Evolutionary conservation across 768 basidiomycete genomes (phyloP).

Genomic region (Lactifluus pinguis): DNA sequence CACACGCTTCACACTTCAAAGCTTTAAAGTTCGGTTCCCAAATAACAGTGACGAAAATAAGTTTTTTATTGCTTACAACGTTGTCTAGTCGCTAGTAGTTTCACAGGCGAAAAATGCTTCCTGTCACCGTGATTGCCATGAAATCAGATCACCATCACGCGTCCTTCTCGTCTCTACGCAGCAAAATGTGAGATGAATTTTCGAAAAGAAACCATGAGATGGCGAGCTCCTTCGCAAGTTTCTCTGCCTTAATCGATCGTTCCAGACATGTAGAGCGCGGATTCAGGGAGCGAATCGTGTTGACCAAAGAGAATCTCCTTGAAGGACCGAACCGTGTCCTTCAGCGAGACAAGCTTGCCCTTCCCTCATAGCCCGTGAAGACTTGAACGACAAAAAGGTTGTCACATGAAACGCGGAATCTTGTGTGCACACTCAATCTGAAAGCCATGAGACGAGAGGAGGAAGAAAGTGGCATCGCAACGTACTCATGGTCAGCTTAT

Average conservation of each 20-base stretch:
- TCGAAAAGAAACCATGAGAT: conserved; percentile 26
- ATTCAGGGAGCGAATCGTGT: conserved; percentile 88
- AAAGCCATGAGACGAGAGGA: conserved; percentile 5
- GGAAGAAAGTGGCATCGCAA: background rate
- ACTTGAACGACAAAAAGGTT: conserved; percentile 99
- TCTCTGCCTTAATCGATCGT: conserved; percentile 97
- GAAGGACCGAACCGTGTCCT: conserved; percentile 95
- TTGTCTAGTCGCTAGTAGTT: background rate
- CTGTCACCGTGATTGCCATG: background rate
- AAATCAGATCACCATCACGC: background rate
- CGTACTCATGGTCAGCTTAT: conserved; percentile 85
- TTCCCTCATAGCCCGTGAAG: conserved; percentile 99
- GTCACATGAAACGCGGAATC: conserved; percentile 99
- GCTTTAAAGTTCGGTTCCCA: background rate
- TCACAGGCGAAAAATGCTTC: background rate
- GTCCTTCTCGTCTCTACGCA: background rate
- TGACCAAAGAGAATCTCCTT: conserved; percentile 90
- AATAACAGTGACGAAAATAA: background rate
- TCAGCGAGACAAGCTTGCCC: conserved; percentile 92
- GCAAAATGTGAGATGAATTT: conserved; percentile 5
- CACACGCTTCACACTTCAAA: background rate
- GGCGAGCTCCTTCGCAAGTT: conserved; percentile 90
- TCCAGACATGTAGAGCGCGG: conserved; percentile 97
- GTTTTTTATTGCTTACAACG: background rate
- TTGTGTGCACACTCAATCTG: conserved; percentile 96